Evolutionary conservation across 306 rosid genomes (phyloP).

Genomic region (Lathyrus tuberosus): DNA sequence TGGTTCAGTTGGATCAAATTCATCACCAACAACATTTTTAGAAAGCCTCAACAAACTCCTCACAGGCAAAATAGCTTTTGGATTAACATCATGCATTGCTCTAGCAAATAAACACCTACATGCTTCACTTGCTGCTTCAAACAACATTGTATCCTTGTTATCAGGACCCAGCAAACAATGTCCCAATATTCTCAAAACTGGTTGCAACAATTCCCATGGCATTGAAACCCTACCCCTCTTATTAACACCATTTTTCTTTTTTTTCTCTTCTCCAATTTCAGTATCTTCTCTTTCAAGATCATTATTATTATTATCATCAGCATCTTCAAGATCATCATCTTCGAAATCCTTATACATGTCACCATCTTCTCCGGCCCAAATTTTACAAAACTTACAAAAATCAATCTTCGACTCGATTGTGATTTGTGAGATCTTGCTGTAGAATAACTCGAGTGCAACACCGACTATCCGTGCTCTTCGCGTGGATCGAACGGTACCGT

Average conservation of each 20-base stretch:
- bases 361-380: constrained; percentile 66
- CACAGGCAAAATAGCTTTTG: constrained; percentile 65
- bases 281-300: not conserved
- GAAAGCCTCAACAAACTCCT: constrained; percentile 62
- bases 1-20: constrained; percentile 41
- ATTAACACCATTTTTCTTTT: not conserved
- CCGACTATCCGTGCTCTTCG: constrained; percentile 68
- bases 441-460: constrained; percentile 63
- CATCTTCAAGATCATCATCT: not conserved
- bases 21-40: not conserved
- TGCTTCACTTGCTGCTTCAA: constrained; percentile 49
- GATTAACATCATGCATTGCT: constrained; percentile 68
- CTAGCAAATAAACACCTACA: constrained; percentile 61
- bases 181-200: constrained; percentile 59
- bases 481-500: constrained; percentile 68
- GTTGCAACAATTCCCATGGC: constrained; percentile 76
- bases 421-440: constrained; percentile 49
- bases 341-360: constrained; percentile 33
- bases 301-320: not conserved
- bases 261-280: not conserved
- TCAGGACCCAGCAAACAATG: constrained; percentile 62
- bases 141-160: constrained; percentile 27
- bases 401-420: constrained; percentile 56
- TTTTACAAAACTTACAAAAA: constrained; percentile 61
- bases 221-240: constrained; percentile 58